phyloP scores from a whole-genome alignment of 2,329 filamentous ascomycete genomes.

The Fusarium chaquense region DNA sequence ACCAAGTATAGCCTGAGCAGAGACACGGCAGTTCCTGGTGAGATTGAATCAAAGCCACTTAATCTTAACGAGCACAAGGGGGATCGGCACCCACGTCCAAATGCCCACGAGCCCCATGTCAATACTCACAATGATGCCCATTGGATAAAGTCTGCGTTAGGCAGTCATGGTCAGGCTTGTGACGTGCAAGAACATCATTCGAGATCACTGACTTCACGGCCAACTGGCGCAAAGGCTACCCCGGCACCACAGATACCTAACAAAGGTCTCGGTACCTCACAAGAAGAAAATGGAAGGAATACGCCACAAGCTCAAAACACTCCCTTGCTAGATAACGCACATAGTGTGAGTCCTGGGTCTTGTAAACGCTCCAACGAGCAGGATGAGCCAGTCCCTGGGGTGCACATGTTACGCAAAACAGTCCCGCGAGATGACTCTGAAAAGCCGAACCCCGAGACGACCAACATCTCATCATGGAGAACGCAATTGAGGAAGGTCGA shows the following conservation, averaged over 20 bases:
- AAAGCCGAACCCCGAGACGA: slow-evolving; percentile 11
- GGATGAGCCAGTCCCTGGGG: slow-evolving; percentile 8
- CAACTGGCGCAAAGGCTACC: not conserved
- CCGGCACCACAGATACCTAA: slow-evolving; percentile 1
- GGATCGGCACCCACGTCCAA: slow-evolving; percentile 36
- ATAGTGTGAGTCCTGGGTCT: not conserved
- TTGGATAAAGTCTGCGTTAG: slow-evolving; percentile 24
- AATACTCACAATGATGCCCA: slow-evolving; percentile 35
- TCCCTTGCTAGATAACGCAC: not conserved
- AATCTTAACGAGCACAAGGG: slow-evolving; percentile 17
- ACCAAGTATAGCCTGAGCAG: slow-evolving; percentile 26
- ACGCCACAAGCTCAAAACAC: slow-evolving; percentile 5
- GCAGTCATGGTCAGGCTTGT: slow-evolving; percentile 20
- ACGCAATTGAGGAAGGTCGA: slow-evolving; percentile 44
- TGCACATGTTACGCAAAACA: slow-evolving; percentile 19
- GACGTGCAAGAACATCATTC: slow-evolving; percentile 1
- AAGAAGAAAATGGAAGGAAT: slow-evolving; percentile 1
- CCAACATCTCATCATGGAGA: slow-evolving; percentile 40
- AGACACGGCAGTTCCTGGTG: slow-evolving; percentile 21
- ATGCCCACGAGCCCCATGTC: slow-evolving; percentile 33
- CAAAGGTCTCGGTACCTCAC: not conserved
- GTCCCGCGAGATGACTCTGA: slow-evolving; percentile 5
- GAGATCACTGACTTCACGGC: not conserved
- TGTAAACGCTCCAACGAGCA: not conserved
- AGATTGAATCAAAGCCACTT: slow-evolving; percentile 22